Evolutionary conservation across 2,329 filamentous ascomycete species (phyloP).

Genomic region (Diplodia corticola): DNA sequence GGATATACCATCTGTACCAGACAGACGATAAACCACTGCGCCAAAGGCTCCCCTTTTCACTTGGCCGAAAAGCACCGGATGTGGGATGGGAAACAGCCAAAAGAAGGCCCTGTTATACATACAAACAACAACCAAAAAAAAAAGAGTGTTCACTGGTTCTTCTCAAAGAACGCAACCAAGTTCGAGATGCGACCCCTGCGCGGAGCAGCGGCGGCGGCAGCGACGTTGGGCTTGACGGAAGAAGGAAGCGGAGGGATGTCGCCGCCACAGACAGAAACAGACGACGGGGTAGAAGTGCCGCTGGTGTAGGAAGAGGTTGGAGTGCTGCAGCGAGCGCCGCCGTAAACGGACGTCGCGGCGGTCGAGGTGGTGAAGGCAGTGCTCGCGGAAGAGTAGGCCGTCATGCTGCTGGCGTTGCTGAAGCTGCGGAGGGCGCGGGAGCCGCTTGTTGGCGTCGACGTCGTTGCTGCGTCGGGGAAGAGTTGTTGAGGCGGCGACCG

Average conservation of each 20-base stretch:
- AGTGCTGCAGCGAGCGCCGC: neutral
- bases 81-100: too few relatives aligned
- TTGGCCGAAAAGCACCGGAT: neutral
- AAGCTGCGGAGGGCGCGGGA: slow-evolving; percentile 12
- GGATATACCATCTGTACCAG: neutral
- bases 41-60: neutral
- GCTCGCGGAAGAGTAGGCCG: slow-evolving; percentile 5
- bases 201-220: neutral
- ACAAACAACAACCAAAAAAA: neutral
- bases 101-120: too few relatives aligned
- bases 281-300: neutral
- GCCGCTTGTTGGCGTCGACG: neutral
- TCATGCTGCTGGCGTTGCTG: slow-evolving; percentile 15
- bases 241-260: neutral
- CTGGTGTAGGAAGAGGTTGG: neutral
- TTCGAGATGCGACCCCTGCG: slow-evolving; percentile 12
- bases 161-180: slow-evolving; percentile 14
- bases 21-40: neutral
- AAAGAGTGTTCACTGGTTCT: neutral
- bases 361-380: slow-evolving; percentile 6
- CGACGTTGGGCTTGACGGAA: neutral
- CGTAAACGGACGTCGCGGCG: neutral
- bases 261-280: neutral
- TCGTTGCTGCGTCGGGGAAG: neutral
- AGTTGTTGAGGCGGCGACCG: neutral